Evolutionary conservation across 768 basidiomycete species (phyloP), one percentile per base, ranked within the genome.

Genomic region (Leucocoprinus sp.): DNA sequence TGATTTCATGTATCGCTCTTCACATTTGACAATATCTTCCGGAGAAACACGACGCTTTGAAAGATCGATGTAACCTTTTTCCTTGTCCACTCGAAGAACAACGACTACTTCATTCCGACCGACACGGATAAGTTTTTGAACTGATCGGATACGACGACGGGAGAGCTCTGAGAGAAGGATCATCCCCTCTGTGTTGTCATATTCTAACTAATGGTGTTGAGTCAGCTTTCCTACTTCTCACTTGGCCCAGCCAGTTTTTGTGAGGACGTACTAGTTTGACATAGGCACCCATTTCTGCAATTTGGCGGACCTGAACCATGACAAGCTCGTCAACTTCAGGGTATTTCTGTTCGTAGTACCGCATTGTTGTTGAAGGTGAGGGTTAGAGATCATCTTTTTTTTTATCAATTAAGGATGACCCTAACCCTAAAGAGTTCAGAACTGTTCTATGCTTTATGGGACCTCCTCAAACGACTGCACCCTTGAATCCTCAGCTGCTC

Each of bases 121-220:
- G 6, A 98, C 92, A 27, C 93, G 75, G 62, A 99, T 99, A 48
- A 99, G 78, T 64, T 98, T 99, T 64, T 98, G 95, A 23, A 99
- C 96, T 5, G 90, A 93, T 54, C 95, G 68, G 57, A 99, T 99
- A 58, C 95, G 95, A 57, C 96, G 75, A 56, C 96, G 70, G 4
- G 93, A 98, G 2, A 99, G 82, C 62, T 98, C 96, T 2, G 96
- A 96, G n/a, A 99, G 82, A 9, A 98, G 68, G 55, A 99, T 99
- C 96, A 99, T 99, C 54, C 96, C 96, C 63, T 99, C 96, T 42
- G 93, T 96, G 61, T 93, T 93, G 64, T 99, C 95, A 60, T 99
- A 98, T 66, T 97, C 95, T 56, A 98, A 84, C 93, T 96, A 54
- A 28, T 24, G 33, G n/a, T 15, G 34, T 24, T 45, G 15, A 3